Evolutionary conservation across 2,329 filamentous ascomycete genomes (phyloP).

Genomic region (Teratosphaeria gauchensis): DNA sequence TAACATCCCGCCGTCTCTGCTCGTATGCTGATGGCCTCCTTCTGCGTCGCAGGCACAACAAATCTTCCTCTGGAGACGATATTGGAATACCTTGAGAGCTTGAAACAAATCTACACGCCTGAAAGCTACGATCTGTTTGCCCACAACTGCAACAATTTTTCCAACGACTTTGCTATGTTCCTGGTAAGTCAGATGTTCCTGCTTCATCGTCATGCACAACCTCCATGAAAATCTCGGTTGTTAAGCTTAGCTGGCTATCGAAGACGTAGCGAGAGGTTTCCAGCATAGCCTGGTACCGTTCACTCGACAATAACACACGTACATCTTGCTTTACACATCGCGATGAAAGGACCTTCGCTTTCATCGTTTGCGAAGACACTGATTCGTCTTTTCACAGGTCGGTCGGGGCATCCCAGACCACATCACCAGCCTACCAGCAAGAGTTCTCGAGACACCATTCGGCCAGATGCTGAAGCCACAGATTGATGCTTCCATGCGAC

Average conservation of each 20-base stretch:
- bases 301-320: no score
- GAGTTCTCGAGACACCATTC: conserved; percentile 76
- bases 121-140: conserved; percentile 73
- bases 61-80: conserved; percentile 72
- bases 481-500: conserved; percentile 54
- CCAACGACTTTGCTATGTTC: conserved; percentile 84
- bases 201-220: neutral
- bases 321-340: no score
- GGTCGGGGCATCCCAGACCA: conserved; percentile 81
- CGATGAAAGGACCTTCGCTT: neutral
- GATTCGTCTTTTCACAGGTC: conserved; percentile 31
- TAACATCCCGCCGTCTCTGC: neutral
- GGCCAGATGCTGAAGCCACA: conserved; percentile 80
- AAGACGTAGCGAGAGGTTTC: no score
- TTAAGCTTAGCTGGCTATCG: neutral
- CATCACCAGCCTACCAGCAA: conserved; percentile 75
- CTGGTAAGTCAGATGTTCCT: conserved; percentile 31
- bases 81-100: conserved; percentile 74
- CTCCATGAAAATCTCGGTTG: neutral
- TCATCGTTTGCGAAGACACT: neutral
- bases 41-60: conserved; percentile 60
- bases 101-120: conserved; percentile 72
- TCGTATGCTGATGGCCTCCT: neutral
- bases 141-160: conserved; percentile 95
- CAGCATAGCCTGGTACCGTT: no score